Evolutionary conservation across 441 rosid genomes (phyloP).

Genomic region (Jatropha multifida): DNA sequence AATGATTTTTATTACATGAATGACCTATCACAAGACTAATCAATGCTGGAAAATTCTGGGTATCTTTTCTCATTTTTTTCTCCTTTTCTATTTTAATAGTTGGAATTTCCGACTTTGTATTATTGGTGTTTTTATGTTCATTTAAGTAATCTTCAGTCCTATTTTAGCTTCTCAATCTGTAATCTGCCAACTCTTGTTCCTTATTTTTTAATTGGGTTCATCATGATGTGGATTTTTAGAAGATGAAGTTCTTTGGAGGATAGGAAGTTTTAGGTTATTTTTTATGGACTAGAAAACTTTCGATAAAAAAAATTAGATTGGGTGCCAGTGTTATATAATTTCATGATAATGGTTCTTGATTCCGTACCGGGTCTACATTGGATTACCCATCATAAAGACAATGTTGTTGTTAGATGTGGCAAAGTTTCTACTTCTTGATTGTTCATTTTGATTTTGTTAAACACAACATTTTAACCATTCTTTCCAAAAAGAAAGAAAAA

Average conservation of each 20-base stretch:
- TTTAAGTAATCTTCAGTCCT: not conserved
- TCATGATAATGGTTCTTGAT: not conserved
- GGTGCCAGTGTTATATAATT: not conserved
- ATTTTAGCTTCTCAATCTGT: no score
- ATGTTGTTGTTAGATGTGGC: not conserved
- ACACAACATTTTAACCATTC: not conserved
- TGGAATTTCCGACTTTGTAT: not conserved
- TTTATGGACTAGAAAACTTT: not conserved
- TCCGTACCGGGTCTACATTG: not conserved
- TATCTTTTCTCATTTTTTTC: not conserved
- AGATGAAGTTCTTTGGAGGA: not conserved
- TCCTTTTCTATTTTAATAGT: not conserved
- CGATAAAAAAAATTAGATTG: not conserved
- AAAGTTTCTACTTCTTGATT: slow-evolving; percentile 6
- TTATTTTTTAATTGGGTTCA: not conserved
- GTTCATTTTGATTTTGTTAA: not conserved
- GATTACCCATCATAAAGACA: not conserved
- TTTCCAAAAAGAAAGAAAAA: not conserved
- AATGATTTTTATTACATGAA: not conserved
- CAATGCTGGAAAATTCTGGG: not conserved
- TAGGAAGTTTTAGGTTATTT: not conserved
- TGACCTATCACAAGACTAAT: not conserved
- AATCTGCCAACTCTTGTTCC: not conserved
- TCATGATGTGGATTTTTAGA: not conserved
- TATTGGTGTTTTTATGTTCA: not conserved